phyloP scores from a whole-genome alignment of 2,329 filamentous ascomycete species.

The Trichoderma sp. region DNA sequence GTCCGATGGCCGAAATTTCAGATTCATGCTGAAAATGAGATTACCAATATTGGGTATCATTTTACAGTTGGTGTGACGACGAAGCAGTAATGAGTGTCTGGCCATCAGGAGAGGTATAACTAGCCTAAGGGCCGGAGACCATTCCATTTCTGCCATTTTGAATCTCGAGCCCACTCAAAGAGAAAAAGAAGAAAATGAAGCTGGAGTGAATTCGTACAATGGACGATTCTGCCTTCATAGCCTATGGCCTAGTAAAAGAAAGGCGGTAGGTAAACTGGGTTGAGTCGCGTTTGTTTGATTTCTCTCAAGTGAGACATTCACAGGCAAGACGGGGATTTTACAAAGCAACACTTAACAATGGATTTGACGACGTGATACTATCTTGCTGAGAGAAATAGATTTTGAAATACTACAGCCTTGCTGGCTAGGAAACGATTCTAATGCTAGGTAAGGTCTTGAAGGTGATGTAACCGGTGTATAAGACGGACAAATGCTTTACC shows the following conservation, averaged over 20 bases:
- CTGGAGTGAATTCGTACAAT: not conserved
- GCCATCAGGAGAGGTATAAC: not conserved
- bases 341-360: not conserved
- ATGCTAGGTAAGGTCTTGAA: not conserved
- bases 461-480: not conserved
- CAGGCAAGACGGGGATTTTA: not conserved
- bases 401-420: not conserved
- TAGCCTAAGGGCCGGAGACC: fast-evolving
- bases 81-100: not conserved
- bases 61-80: not conserved
- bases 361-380: not conserved
- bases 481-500: not conserved
- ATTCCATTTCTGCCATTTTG: not conserved
- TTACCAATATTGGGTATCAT: not conserved
- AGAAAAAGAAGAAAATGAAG: not conserved
- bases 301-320: not conserved
- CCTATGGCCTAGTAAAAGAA: not conserved
- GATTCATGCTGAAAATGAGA: not conserved
- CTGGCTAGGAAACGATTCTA: not conserved
- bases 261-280: not conserved
- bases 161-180: not conserved
- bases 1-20: not conserved
- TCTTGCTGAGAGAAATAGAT: not conserved
- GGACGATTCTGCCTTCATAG: not conserved
- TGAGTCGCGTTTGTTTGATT: not conserved